A percentile compares a stretch with the other conserved stretches of the same genome.
Evolutionary conservation across 208 protist genomes (phyloP).

Genomic region (Wallacemonas collosoma): DNA sequence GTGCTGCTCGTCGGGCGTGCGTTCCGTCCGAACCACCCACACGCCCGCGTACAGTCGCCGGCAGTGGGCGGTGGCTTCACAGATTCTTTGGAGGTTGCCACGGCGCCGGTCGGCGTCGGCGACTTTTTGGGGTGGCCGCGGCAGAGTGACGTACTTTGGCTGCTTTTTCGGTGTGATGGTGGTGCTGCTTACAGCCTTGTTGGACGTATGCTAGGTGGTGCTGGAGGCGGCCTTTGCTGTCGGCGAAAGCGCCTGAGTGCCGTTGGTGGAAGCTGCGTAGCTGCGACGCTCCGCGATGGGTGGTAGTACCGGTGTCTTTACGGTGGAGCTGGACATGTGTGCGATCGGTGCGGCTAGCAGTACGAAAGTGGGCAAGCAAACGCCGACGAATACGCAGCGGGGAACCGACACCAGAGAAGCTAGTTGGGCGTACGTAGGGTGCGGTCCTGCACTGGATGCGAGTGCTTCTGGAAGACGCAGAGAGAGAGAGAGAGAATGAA

Average conservation of each 20-base stretch:
- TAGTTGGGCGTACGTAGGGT: no score
- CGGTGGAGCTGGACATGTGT: not conserved
- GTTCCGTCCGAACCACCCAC: not conserved
- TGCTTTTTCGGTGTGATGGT: not conserved
- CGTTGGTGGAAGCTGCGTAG: not conserved
- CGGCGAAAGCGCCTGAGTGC: not conserved
- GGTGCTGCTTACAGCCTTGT: not conserved
- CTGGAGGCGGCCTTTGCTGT: not conserved
- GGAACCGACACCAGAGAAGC: not conserved
- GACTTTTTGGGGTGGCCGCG: not conserved
- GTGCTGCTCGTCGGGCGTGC: not conserved
- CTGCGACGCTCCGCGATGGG: not conserved
- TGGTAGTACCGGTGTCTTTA: not conserved
- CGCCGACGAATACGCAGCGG: not conserved
- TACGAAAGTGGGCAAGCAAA: not conserved
- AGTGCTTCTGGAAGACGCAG: no score
- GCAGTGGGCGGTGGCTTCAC: not conserved
- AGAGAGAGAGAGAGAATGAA: no score
- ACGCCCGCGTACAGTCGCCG: not conserved
- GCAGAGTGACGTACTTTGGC: slow-evolving; percentile 12
- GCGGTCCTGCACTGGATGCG: no score
- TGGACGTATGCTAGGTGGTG: not conserved
- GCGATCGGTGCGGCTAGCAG: not conserved
- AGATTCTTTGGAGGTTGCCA: not conserved
- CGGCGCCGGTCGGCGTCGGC: not conserved